Evolutionary conservation across 805 yeast species (phyloP).

Genomic region (Metschnikowia sp.): DNA sequence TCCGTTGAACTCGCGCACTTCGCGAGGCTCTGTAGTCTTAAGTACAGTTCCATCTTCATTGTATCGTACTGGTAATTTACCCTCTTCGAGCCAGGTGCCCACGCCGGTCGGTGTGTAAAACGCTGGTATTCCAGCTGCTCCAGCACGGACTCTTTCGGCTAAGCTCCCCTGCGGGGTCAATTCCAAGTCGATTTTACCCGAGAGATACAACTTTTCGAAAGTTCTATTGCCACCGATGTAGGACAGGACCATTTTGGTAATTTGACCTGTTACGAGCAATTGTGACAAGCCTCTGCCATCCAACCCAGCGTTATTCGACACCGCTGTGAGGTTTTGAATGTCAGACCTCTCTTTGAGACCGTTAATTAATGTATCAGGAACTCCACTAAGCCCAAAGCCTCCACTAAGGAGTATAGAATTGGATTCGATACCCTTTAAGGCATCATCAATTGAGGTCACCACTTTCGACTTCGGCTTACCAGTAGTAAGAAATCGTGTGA

Average conservation of each 20-base stretch:
- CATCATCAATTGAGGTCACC: slow-evolving; percentile 25
- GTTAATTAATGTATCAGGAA: slow-evolving; percentile 43
- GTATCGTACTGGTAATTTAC: slow-evolving; percentile 44
- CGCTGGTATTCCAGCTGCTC: slow-evolving; percentile 48
- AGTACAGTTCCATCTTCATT: slow-evolving; percentile 32
- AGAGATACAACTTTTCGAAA: slow-evolving; percentile 38
- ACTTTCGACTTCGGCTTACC: slow-evolving; percentile 15
- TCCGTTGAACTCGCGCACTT: slow-evolving; percentile 42
- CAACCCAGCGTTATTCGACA: slow-evolving; percentile 48
- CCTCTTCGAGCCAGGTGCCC: slow-evolving; percentile 50
- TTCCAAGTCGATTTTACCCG: slow-evolving; percentile 45
- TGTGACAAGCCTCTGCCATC: slow-evolving; percentile 43
- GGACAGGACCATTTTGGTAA: slow-evolving; percentile 43
- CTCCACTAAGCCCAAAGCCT: slow-evolving; percentile 49
- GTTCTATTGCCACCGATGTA: slow-evolving; percentile 45
- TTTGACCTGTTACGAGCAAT: slow-evolving; percentile 41
- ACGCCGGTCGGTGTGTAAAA: slow-evolving; percentile 49
- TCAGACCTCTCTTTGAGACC: slow-evolving; percentile 32
- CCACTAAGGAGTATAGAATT: slow-evolving; percentile 41
- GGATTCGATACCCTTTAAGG: slow-evolving; percentile 27
- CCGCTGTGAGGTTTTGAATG: slow-evolving; percentile 38
- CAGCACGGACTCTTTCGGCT: slow-evolving; percentile 48
- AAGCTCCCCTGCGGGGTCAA: slow-evolving; percentile 52
- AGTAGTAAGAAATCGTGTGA: background rate
- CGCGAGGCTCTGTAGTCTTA: slow-evolving; percentile 36